A percentile compares a stretch with the other conserved stretches of the same genome.
These are phyloP conservation scores for Boletus rubroflammeus DNA, from an alignment of 768 basidiomycete genomes.

Conservation along the genomic window DNA sequence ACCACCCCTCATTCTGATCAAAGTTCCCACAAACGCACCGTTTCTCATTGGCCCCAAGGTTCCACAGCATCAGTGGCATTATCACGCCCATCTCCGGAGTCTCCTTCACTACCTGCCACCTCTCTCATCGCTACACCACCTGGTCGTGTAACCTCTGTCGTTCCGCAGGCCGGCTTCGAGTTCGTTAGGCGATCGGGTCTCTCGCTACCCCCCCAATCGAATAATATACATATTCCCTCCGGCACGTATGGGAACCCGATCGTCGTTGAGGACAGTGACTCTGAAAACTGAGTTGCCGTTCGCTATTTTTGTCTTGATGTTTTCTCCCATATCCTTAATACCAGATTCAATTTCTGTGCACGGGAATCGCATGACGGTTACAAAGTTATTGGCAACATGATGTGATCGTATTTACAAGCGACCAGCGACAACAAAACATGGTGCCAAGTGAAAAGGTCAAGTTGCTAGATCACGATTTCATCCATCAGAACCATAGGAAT, in stretches of 20 bases:
- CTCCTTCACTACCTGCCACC: background rate
- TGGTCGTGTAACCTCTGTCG: background rate
- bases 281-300: conserved; percentile 5
- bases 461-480: background rate
- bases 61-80: background rate
- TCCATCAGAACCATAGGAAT: background rate
- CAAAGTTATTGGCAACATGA: background rate
- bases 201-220: background rate
- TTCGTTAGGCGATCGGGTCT: conserved; percentile 3
- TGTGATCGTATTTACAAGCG: background rate
- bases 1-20: background rate
- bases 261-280: conserved; percentile 21
- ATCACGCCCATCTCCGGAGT: background rate
- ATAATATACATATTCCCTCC: background rate
- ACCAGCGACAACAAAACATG: background rate
- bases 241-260: conserved; percentile 24
- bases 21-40: background rate
- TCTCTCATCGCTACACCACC: background rate
- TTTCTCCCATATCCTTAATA: background rate
- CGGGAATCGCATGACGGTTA: background rate
- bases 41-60: conserved; percentile 1
- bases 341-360: background rate
- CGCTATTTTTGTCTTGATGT: background rate
- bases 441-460: background rate
- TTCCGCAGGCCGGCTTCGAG: background rate